These are phyloP conservation scores for Clavispora phyllophila DNA, from an alignment of 805 yeast genomes.

Conservation along the genomic window DNA sequence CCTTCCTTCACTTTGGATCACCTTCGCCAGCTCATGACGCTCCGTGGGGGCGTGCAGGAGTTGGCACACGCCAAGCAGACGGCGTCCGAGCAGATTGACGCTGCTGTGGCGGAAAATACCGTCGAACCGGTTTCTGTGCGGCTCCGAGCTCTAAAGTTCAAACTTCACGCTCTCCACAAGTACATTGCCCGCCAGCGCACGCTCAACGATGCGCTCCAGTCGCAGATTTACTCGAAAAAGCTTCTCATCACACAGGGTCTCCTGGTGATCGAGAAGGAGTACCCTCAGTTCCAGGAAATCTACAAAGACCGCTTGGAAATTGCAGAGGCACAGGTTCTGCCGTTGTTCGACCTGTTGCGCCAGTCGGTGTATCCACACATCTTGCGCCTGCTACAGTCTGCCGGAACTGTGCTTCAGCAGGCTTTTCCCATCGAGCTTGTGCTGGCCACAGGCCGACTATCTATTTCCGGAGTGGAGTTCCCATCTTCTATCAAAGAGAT, in stretches of 20 bases:
- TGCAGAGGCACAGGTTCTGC: constrained; percentile 22
- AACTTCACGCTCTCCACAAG: constrained; percentile 10
- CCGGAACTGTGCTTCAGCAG: constrained; percentile 17
- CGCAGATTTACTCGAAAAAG: constrained; percentile 20
- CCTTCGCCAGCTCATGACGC: constrained; percentile 10
- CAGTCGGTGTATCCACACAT: constrained; percentile 20
- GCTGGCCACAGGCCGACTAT: constrained; percentile 19
- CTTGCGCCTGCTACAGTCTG: constrained; percentile 10
- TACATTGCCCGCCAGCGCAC: constrained; percentile 17
- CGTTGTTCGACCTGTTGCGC: constrained; percentile 21
- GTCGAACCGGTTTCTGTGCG: neutral
- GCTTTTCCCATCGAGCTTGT: constrained; percentile 23
- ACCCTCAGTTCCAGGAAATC: constrained; percentile 12
- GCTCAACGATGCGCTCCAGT: constrained; percentile 19
- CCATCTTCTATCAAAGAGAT: constrained; percentile 29
- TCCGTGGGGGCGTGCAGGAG: constrained; percentile 20
- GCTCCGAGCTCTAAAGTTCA: constrained; percentile 5
- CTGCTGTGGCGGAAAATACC: constrained; percentile 1
- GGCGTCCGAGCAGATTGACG: constrained; percentile 18
- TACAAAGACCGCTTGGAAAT: constrained; percentile 21
- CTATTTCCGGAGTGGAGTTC: constrained; percentile 31
- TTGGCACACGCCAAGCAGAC: constrained; percentile 20
- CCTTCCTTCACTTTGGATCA: constrained; percentile 12
- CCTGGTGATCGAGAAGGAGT: constrained; percentile 12
- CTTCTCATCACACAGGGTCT: constrained; percentile 17